These are phyloP conservation scores for Rosa lucieae DNA, from an alignment of 306 rosid species.

Conservation along the genomic window DNA sequence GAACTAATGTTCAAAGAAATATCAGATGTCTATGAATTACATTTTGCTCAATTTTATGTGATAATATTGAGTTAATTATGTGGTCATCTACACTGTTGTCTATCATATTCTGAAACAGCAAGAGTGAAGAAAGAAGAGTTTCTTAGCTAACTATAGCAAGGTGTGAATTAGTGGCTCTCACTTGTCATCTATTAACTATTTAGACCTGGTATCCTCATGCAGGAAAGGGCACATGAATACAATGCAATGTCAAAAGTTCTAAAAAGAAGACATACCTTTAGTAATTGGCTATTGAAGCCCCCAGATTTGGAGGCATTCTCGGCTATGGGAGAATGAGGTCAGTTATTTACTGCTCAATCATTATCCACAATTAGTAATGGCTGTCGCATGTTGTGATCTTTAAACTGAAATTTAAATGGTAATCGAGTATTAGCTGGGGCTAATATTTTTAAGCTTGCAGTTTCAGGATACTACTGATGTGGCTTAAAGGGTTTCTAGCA, in stretches of 20 bases:
- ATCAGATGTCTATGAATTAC: neutral
- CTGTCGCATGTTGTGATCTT: neutral
- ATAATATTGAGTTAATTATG: neutral
- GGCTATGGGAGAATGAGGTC: constrained; percentile 20
- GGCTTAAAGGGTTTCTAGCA: neutral
- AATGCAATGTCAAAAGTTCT: constrained; percentile 40
- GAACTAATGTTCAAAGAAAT: neutral
- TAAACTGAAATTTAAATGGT: neutral
- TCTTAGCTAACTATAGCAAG: neutral
- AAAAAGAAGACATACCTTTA: constrained; percentile 54
- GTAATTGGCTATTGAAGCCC: constrained; percentile 65
- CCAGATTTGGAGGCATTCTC: constrained; percentile 51
- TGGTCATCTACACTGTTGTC: neutral
- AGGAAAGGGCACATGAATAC: constrained; percentile 71
- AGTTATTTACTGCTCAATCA: constrained; percentile 8
- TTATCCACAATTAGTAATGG: neutral
- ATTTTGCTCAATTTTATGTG: neutral
- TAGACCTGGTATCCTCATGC: constrained; percentile 27
- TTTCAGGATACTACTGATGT: neutral
- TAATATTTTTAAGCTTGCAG: neutral
- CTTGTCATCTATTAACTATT: constrained; percentile 11
- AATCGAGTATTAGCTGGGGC: neutral
- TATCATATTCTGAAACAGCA: neutral
- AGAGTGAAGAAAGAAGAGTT: neutral
- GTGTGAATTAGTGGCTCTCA: constrained; percentile 4